Conservation (phyloP, 2,329 filamentous ascomycete genomes). For the Aspergillus hortae region DNA sequence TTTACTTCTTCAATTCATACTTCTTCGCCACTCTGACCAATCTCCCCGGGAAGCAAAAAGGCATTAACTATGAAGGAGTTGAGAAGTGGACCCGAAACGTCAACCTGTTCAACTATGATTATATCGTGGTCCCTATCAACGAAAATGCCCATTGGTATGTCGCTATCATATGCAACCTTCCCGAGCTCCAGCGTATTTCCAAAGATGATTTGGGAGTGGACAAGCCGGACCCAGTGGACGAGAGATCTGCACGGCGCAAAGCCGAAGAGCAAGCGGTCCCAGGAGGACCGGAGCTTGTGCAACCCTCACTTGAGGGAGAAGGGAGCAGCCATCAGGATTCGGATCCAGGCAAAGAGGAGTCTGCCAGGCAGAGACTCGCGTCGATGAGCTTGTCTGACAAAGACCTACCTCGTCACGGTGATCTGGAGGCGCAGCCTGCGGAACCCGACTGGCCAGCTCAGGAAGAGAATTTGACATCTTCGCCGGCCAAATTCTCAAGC, state of each 20-base stretch:
- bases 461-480: conserved; percentile 21
- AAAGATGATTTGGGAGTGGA: neutral
- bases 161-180: conserved; percentile 88
- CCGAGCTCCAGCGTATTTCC: conserved; percentile 50
- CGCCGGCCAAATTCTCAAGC: conserved; percentile 15
- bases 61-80: conserved; percentile 80
- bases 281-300: conserved; percentile 23
- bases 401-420: neutral
- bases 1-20: conserved; percentile 90
- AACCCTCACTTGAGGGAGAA: neutral
- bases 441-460: conserved; percentile 27
- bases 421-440: conserved; percentile 4
- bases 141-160: conserved; percentile 88
- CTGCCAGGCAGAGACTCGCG: conserved; percentile 21
- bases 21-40: conserved; percentile 79
- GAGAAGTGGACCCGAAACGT: conserved; percentile 82
- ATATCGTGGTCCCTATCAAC: conserved; percentile 88
- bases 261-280: conserved; percentile 24
- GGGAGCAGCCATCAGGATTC: conserved; percentile 1
- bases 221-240: conserved; percentile 4
- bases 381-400: conserved; percentile 28
- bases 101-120: conserved; percentile 81
- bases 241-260: conserved; percentile 12
- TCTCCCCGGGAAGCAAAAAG: conserved; percentile 47
- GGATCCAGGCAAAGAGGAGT: conserved; percentile 20